phyloP scores from a whole-genome alignment of 73 alveolate genomes.

The Durusdinium trenchii region DNA sequence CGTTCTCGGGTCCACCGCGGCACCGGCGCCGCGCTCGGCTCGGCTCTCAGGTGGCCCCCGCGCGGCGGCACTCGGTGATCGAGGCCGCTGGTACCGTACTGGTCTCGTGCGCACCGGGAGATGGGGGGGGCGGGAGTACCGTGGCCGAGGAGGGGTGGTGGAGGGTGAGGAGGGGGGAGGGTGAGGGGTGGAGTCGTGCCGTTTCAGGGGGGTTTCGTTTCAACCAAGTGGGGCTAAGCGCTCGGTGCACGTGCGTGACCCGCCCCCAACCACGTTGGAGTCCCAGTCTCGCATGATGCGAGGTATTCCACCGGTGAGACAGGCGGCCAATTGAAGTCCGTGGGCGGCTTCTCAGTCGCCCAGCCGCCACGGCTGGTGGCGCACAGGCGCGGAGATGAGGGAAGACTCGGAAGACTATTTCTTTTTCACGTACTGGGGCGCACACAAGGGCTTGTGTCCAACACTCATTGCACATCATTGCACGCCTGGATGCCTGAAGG shows the following conservation, averaged over 20 bases:
- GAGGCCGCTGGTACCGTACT: conserved; percentile 80
- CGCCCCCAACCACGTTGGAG: too few species aligned
- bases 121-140: neutral
- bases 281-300: neutral
- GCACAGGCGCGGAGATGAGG: conserved; percentile 12
- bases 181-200: neutral
- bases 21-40: too few species aligned
- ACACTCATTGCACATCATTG: too few species aligned
- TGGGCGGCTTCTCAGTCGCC: conserved; percentile 83
- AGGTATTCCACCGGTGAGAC: conserved; percentile 91
- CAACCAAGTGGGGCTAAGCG: too few species aligned
- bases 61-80: conserved; percentile 43
- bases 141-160: too few species aligned
- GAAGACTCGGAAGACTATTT: too few species aligned
- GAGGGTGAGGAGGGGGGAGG: neutral
- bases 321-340: conserved; percentile 79
- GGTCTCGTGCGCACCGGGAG: conserved; percentile 65
- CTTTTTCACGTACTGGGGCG: too few species aligned
- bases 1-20: too few species aligned
- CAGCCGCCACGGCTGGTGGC: conserved; percentile 39
- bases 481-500: too few species aligned
- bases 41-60: neutral
- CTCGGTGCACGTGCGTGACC: too few species aligned
- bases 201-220: neutral
- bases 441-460: too few species aligned